A percentile compares a stretch with the other conserved stretches of the same genome.
phyloP scores from a whole-genome alignment of 2,329 filamentous ascomycete species.

The Microascus cirrosus region DNA sequence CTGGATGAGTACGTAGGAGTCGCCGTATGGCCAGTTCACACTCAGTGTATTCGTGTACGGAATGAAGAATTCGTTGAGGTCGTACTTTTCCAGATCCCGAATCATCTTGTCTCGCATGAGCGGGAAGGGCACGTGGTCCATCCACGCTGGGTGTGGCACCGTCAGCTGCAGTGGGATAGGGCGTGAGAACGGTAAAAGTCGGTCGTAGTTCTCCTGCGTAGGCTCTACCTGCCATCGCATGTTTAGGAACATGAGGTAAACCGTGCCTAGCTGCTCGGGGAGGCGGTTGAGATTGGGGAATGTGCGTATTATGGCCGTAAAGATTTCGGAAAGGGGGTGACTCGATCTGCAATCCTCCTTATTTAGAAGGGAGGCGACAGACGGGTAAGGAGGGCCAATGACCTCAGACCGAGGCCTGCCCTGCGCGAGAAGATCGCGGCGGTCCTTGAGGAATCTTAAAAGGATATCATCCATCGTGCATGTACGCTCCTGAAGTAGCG shows the following conservation, averaged over 20 bases:
- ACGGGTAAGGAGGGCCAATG: constrained; percentile 68
- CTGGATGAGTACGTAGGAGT: constrained; percentile 55
- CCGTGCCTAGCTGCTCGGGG: constrained; percentile 69
- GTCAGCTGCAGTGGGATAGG: constrained; percentile 57
- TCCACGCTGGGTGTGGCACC: constrained; percentile 64
- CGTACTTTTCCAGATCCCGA: constrained; percentile 37
- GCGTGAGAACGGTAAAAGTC: constrained; percentile 61
- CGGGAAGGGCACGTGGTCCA: constrained; percentile 74
- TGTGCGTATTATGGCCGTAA: constrained; percentile 75
- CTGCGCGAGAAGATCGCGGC: constrained; percentile 52
- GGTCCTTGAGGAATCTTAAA: constrained; percentile 64
- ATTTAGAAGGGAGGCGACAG: constrained; percentile 67
- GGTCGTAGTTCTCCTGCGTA: constrained; percentile 66
- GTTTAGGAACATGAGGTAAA: constrained; percentile 78
- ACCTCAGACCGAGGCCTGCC: constrained; percentile 55
- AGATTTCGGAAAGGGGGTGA: constrained; percentile 73
- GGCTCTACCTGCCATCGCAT: constrained; percentile 81
- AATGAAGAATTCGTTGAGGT: constrained; percentile 75
- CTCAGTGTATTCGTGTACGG: constrained; percentile 67
- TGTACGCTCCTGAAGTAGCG: constrained; percentile 33
- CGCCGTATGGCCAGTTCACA: constrained; percentile 77
- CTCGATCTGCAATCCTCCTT: constrained; percentile 49
- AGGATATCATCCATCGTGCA: constrained; percentile 72
- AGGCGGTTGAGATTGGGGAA: constrained; percentile 71
- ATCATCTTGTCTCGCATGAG: constrained; percentile 60